Conservation (phyloP, 2,329 filamentous ascomycete genomes). For the Neodidymelliopsis sp. region DNA sequence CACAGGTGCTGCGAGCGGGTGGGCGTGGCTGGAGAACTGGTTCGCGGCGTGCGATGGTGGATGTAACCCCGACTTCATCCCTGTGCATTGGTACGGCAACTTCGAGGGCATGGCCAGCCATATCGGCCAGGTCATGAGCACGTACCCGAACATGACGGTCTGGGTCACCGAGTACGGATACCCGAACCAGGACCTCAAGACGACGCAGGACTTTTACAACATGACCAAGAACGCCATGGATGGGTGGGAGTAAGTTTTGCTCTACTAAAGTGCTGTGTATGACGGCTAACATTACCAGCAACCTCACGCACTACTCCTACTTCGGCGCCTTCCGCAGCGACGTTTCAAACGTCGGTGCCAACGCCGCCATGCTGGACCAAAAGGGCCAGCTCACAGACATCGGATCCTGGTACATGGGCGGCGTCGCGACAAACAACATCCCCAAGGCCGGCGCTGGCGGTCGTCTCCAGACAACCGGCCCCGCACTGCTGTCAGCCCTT, state of each 20-base stretch:
- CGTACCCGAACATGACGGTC: conserved; percentile 62
- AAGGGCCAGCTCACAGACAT: conserved; percentile 76
- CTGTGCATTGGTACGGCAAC: conserved; percentile 66
- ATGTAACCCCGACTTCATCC: conserved; percentile 59
- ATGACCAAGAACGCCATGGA: conserved; percentile 72
- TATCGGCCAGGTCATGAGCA: conserved; percentile 65
- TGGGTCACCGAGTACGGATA: conserved; percentile 84
- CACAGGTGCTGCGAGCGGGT: conserved; percentile 66
- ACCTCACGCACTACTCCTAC: conserved; percentile 73
- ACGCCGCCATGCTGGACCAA: conserved; percentile 73
- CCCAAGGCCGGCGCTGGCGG: conserved; percentile 13
- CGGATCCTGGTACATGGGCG: conserved; percentile 78
- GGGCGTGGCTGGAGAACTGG: conserved; percentile 73
- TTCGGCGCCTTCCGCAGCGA: conserved; percentile 77
- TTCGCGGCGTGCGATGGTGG: conserved; percentile 63
- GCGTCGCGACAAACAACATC: conserved; percentile 28
- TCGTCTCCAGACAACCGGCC: conserved; percentile 7
- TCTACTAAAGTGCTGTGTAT: background rate
- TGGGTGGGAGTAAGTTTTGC: conserved; percentile 56
- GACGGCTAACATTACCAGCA: conserved; percentile 41
- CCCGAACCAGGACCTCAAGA: conserved; percentile 60
- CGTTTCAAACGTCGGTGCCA: conserved; percentile 76
- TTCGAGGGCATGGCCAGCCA: conserved; percentile 73
- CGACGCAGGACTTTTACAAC: conserved; percentile 74
- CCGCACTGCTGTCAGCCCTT: background rate